A percentile compares a stretch with the other conserved stretches of the same genome.
phyloP scores from a whole-genome alignment of 2,329 filamentous ascomycete genomes.

The Leptographium radiaticola region DNA sequence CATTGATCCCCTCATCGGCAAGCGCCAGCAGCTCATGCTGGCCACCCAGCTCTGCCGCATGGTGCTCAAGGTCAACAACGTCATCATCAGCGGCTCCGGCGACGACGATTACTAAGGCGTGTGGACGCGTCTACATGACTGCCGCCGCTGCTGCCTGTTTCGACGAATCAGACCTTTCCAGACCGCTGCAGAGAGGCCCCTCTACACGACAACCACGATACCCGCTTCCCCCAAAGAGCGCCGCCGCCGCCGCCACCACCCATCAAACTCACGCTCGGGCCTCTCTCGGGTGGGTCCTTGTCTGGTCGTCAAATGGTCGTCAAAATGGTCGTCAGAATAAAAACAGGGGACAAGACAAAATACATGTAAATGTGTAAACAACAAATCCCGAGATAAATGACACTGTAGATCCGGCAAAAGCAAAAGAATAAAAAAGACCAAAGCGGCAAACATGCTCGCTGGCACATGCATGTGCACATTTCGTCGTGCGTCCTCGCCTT shows the following conservation, averaged over 20 bases:
- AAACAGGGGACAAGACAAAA: too few species aligned
- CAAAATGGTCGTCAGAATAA: too few species aligned
- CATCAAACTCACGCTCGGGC: too few species aligned
- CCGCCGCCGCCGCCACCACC: too few species aligned
- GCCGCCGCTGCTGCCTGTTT: too few species aligned
- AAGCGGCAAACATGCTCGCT: background rate
- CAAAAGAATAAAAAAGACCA: background rate
- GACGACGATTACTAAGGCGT: slow-evolving; percentile 66
- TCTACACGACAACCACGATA: too few species aligned
- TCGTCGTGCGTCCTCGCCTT: background rate
- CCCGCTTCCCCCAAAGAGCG: too few species aligned
- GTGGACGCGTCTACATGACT: background rate
- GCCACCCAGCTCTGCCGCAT: slow-evolving; percentile 96
- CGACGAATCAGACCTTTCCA: too few species aligned
- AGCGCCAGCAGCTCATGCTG: slow-evolving; percentile 91
- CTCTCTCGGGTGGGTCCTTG: too few species aligned
- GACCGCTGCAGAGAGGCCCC: too few species aligned
- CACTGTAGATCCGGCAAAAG: background rate
- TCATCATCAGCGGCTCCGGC: slow-evolving; percentile 79
- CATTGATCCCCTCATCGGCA: slow-evolving; percentile 95
- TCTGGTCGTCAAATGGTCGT: too few species aligned
- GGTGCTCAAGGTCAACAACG: slow-evolving; percentile 96
- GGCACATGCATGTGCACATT: background rate
- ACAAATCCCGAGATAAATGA: background rate
- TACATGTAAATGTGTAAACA: background rate